Base-by-base conservation (phyloP, 108 stramenopile species). In the Nitzschia inconspicua region DNA sequence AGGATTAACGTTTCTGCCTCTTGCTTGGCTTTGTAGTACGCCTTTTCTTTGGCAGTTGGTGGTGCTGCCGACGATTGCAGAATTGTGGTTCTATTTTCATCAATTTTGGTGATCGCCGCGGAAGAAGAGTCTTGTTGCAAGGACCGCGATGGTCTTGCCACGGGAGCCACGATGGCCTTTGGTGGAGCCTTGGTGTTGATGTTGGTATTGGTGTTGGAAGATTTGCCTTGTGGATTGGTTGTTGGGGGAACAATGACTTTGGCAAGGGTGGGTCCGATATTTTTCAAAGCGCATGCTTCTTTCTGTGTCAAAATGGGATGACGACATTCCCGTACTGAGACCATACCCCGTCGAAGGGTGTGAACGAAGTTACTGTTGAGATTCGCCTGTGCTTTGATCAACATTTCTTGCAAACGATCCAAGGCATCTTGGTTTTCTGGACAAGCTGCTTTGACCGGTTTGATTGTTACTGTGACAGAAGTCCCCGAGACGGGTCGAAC, bases 221-320 rank as follows among this genome's bases (percentile, higher is more conserved):
- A n/a, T n/a, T n/a, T n/a, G n/a, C n/a, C n/a, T n/a, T n/a, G n/a
- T n/a, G n/a, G n/a, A 18, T 3, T 19, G 5, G 50, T 51, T 31
- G 50, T 32, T 51, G 30, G 53, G 31, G 70, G 55, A 50, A 49
- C 39, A 48, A 72, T 72, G 28, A 63, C 20, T 23, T 48, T 55
- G 4, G 82, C 76, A 29, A 83, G 28, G 11, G 42, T 34, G n/a
- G 52, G 60, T 22, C 82, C 82, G 13, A 83, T 69, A 48, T 57
- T 37, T 32, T 69, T 68, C n/a, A 83, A 44, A 25, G 48, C 57
- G 9, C 52, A 30, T 0, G 82, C 82, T 65, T 83, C 55, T 13
- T 72, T 34, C 3, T 47, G 32, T 6, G 77, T 77, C 4, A 32
- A 39, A 0, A 83, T 57, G 9, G 77, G 51, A 30, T 62, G 46